Percentiles rank a stretch among this genome's conserved stretches.
Evolutionary conservation across 192 early-diverging fungal species (phyloP).

Genomic region (Spinellus fusiger): DNA sequence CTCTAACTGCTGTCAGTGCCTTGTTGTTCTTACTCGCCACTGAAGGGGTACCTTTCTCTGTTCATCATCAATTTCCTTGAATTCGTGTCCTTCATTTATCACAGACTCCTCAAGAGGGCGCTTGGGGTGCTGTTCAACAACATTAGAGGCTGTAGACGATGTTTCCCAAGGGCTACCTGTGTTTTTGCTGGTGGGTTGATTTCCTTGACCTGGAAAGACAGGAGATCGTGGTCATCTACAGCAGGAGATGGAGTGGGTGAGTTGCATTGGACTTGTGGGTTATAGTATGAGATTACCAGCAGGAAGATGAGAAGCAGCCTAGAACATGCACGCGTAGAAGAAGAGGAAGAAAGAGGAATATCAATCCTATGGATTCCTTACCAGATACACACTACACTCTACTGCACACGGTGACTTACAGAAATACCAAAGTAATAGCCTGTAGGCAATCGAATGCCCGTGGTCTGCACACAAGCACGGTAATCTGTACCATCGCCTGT

Average conservation of each 20-base stretch:
- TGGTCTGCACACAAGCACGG: conserved; percentile 47
- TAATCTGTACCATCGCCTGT: conserved; percentile 45
- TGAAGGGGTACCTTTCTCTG: conserved; percentile 20
- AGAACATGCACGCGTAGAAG: conserved; percentile 7
- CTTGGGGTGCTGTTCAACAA: conserved; percentile 8
- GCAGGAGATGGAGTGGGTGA: neutral
- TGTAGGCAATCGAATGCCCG: conserved; percentile 52
- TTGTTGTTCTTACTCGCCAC: neutral
- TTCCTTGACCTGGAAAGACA: conserved; percentile 61
- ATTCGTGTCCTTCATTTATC: conserved; percentile 17
- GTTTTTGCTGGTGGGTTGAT: conserved; percentile 52
- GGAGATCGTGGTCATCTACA: conserved; percentile 74
- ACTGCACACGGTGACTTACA: no score
- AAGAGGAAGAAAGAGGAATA: neutral
- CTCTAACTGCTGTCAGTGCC: conserved; percentile 1
- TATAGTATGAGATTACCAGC: conserved; percentile 15
- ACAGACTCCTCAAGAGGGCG: conserved; percentile 28
- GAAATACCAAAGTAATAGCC: conserved; percentile 73
- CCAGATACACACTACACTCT: no score
- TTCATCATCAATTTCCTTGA: conserved; percentile 21
- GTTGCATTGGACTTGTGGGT: no score
- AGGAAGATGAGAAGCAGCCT: conserved; percentile 31
- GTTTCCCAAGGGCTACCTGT: conserved; percentile 24
- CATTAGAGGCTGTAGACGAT: neutral
- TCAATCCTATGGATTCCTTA: no score